phyloP scores from a whole-genome alignment of 73 alveolate genomes.

The Symbiodinium pilosum region DNA sequence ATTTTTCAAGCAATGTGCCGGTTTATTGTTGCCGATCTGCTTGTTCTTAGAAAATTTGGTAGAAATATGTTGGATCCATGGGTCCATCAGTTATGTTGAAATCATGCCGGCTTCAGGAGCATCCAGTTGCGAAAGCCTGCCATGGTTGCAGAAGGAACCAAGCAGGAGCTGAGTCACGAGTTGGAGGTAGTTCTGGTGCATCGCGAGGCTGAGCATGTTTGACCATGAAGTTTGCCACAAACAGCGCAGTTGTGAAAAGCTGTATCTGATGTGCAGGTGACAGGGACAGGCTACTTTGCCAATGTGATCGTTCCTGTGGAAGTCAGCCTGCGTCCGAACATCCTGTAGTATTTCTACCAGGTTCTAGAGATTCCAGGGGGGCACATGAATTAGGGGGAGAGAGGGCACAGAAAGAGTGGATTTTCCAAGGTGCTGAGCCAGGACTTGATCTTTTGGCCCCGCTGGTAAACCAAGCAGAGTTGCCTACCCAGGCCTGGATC shows the following conservation, averaged over 20 bases:
- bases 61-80: too few relatives aligned
- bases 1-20: too few relatives aligned
- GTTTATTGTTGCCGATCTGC: too few relatives aligned
- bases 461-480: conserved; percentile 47
- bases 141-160: conserved; percentile 77
- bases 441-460: conserved; percentile 75
- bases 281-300: conserved; percentile 72
- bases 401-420: neutral
- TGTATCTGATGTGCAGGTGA: neutral
- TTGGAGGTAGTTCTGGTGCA: conserved; percentile 76
- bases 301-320: conserved; percentile 62
- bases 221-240: too few relatives aligned
- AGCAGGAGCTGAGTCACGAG: conserved; percentile 70
- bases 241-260: neutral
- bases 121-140: conserved; percentile 65
- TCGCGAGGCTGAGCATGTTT: conserved; percentile 4
- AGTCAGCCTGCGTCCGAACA: conserved; percentile 14
- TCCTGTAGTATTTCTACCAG: neutral
- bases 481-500: conserved; percentile 15
- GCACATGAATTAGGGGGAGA: neutral
- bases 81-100: too few relatives aligned
- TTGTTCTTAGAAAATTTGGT: too few relatives aligned
- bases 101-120: neutral
- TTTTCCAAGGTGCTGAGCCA: conserved; percentile 73
- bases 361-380: neutral